Evolutionary conservation across 2,329 filamentous ascomycete genomes (phyloP).

Genomic region (Parastagonospora nodorum): DNA sequence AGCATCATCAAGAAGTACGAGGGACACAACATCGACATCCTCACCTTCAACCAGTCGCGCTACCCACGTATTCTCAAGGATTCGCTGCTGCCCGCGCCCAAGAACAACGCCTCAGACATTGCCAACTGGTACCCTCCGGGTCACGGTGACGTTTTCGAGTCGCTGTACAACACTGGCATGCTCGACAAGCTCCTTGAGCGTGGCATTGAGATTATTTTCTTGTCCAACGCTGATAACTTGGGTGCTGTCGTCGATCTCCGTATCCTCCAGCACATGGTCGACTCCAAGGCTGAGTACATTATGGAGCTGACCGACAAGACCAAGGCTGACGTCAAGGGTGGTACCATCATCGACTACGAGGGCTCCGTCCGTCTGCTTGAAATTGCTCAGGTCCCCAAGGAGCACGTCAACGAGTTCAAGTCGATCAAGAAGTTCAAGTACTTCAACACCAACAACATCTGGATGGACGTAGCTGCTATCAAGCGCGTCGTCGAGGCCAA

Average conservation of each 20-base stretch:
- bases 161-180: conserved; percentile 97
- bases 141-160: conserved; percentile 99
- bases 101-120: conserved; percentile 83
- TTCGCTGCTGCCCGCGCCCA: conserved; percentile 93
- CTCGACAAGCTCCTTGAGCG: conserved; percentile 95
- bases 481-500: conserved; percentile 99
- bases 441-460: conserved; percentile 99
- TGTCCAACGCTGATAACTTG: conserved; percentile 98
- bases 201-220: conserved; percentile 96
- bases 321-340: conserved; percentile 99
- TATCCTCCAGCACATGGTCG: conserved; percentile 99
- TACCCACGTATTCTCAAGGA: conserved; percentile 99
- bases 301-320: conserved; percentile 99
- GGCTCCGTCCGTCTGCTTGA: conserved; percentile 95
- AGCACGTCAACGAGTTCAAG: conserved; percentile 99
- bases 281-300: conserved; percentile 96
- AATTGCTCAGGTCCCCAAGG: conserved; percentile 98
- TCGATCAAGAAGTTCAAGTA: conserved; percentile 99
- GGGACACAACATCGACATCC: conserved; percentile 98
- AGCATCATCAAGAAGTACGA: conserved; percentile 99
- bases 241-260: conserved; percentile 96
- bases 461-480: conserved; percentile 96
- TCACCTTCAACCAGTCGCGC: conserved; percentile 99
- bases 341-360: conserved; percentile 99
- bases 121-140: conserved; percentile 98